phyloP scores from a whole-genome alignment of 441 rosid species.

The Hypseocharis bilobata region DNA sequence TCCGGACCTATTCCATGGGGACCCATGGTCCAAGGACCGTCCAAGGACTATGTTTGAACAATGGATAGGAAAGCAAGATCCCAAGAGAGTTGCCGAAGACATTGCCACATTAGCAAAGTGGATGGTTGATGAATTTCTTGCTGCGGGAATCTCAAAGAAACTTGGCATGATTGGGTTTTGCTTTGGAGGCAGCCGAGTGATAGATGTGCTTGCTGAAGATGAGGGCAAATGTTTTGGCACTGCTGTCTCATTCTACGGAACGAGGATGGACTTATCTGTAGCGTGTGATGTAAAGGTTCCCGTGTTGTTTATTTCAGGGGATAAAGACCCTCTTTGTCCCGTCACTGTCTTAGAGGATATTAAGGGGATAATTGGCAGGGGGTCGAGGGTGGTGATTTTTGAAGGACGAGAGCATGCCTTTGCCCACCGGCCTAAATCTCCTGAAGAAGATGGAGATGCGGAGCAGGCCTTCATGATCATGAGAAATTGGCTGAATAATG shows the following conservation, averaged over 20 bases:
- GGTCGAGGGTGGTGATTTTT: conserved; percentile 44
- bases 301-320: conserved; percentile 59
- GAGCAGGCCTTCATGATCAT: conserved; percentile 52
- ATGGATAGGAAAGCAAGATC: conserved; percentile 51
- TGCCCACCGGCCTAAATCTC: conserved; percentile 58
- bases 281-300: conserved; percentile 52
- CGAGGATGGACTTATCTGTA: conserved; percentile 44
- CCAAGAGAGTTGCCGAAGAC: conserved; percentile 40
- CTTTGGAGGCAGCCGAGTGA: conserved; percentile 60
- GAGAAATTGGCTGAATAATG: conserved; percentile 63
- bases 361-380: conserved; percentile 37
- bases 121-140: conserved; percentile 64
- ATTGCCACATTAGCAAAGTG: conserved; percentile 43
- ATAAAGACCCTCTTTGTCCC: conserved; percentile 54
- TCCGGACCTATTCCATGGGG: conserved; percentile 74
- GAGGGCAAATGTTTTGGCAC: conserved; percentile 37
- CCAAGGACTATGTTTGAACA: conserved; percentile 35
- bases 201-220: conserved; percentile 53
- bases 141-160: conserved; percentile 73
- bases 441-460: conserved; percentile 69
- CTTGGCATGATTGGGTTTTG: conserved; percentile 73
- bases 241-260: conserved; percentile 78
- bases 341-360: conserved; percentile 35
- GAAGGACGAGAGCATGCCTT: conserved; percentile 67
- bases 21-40: conserved; percentile 53